phyloP scores from a whole-genome alignment of 106 monocot genomes.

The Allium fistulosum region DNA sequence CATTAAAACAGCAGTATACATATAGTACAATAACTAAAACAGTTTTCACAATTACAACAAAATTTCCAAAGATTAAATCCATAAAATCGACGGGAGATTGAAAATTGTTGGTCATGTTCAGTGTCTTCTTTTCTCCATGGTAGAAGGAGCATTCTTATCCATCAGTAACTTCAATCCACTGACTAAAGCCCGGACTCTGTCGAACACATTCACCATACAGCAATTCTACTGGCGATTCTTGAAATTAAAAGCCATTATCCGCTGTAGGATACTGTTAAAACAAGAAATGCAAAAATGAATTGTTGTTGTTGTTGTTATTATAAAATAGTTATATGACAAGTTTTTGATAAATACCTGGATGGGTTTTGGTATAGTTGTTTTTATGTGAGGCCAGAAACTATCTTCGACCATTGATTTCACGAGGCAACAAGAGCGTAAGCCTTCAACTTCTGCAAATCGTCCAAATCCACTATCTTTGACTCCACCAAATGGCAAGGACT shows the following conservation, averaged over 20 bases:
- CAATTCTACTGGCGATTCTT: constrained; percentile 80
- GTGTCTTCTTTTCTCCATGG: constrained; percentile 14
- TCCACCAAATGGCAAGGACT: constrained; percentile 94
- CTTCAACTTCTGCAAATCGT: constrained; percentile 95
- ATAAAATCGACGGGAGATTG: too few species aligned
- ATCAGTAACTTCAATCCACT: constrained; percentile 63
- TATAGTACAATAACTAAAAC: too few species aligned
- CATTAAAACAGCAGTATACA: too few species aligned
- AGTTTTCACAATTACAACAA: too few species aligned
- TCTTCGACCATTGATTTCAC: constrained; percentile 94
- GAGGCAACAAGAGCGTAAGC: constrained; percentile 87
- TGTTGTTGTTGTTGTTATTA: too few species aligned
- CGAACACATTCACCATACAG: constrained; percentile 79
- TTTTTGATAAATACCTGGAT: constrained; percentile 35
- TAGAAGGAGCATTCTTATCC: constrained; percentile 36
- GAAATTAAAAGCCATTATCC: constrained; percentile 79
- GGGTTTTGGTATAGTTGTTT: constrained; percentile 86
- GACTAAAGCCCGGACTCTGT: constrained; percentile 53
- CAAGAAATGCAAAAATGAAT: not conserved
- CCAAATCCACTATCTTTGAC: constrained; percentile 92
- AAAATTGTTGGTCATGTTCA: not conserved
- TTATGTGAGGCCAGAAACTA: constrained; percentile 93
- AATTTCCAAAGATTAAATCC: too few species aligned
- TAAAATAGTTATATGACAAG: not conserved
- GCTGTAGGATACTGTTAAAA: constrained; percentile 74